Base-by-base conservation (phyloP, 306 rosid species). In the Malus asiatica region DNA sequence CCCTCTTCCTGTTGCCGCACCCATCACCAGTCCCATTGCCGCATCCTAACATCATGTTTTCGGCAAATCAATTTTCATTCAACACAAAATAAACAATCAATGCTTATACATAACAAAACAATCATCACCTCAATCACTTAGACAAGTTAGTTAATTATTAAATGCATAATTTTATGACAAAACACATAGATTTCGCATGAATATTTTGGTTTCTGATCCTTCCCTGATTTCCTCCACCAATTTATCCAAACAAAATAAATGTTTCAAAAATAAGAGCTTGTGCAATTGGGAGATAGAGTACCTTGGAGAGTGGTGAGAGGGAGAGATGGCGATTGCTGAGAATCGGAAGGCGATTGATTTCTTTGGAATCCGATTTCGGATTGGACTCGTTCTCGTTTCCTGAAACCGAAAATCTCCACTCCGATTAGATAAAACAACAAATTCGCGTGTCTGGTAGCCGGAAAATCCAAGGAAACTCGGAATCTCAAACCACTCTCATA, bases 11-110 rank as follows among this genome's bases (percentile, higher is more conserved):
- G 83, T 63, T 0, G 97, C 99, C 18, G 99, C 97, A 81, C 92
- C 83, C 87, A 95, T 84, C 77, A 90, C 97, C 84, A 95, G 77
- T 66, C 99, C 99, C 97, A 95, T 95, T 30, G 99, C 99, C 55
- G 83, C 90, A 62, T 95, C 99, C 99, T 95, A 77, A 72, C 23
- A 73, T 10, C 1, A 44, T 6, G 4, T 42, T 42, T 60, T 11
- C 12, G 45, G 19, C 10, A 3, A 55, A 57, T 33, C 57, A 55
- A 72, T 22, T 40, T 11, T 45, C 70, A 74, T 4, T 45, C 44
- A 27, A 61, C 61, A 29, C 20, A 51, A 15, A 51, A 15, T 51
- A 18, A 6, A 51, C 38, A 55, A 20, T 33, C 5, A 67, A 67
- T 5, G 9, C 4, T 14, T 38, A 3, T 13, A 4, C 8, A 8